Evolutionary conservation across 768 basidiomycete genomes (phyloP), one percentile per base, ranked within the genome.

Genomic region (Ephemerocybe angulata): DNA sequence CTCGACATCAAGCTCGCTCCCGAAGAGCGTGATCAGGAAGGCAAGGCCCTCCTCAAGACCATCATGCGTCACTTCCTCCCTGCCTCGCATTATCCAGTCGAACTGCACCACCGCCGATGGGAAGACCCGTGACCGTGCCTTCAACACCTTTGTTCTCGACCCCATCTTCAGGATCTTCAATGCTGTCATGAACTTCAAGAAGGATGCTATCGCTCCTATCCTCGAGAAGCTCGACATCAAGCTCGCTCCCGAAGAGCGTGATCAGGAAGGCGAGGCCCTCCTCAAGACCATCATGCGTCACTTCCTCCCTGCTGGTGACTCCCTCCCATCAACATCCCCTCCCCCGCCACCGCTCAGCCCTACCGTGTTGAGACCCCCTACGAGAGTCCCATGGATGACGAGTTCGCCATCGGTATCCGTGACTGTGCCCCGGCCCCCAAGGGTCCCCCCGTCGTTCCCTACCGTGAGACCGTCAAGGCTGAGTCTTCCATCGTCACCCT

Each of bases 51-150:
- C 65, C 89, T 99, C 72, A 99, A 99, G 80, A 86, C 88, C 63
- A 73, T 98, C 75, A 98, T 99, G 97, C 89, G 94, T 75, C 97
- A 96, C 77, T 99, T 98, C 90, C n/a, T n/a, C n/a, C n/a, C n/a
- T n/a, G n/a, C n/a, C n/a, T n/a, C n/a, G n/a, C n/a, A n/a, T n/a
- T n/a, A n/a, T n/a, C n/a, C n/a, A n/a, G n/a, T n/a, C n/a, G n/a
- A 90, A 87, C 70, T 56, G 71, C 60, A 74, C 73, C 22, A 86
- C 85, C 60, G 82, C 85, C 53, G 88, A 94, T 63, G 93, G 93
- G 66, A 95, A 94, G 70, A 73, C 72, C n/a, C 88, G 97, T 53
- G 97, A 98, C 68, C 95, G 97, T 75, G 94, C 96, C 54, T 99
- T 99, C 85, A 98, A 94, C 78, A 76, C 80, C 80, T 98, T 99